Conservation (phyloP, 2,329 filamentous ascomycete species). For the Aspergillus fructus region DNA sequence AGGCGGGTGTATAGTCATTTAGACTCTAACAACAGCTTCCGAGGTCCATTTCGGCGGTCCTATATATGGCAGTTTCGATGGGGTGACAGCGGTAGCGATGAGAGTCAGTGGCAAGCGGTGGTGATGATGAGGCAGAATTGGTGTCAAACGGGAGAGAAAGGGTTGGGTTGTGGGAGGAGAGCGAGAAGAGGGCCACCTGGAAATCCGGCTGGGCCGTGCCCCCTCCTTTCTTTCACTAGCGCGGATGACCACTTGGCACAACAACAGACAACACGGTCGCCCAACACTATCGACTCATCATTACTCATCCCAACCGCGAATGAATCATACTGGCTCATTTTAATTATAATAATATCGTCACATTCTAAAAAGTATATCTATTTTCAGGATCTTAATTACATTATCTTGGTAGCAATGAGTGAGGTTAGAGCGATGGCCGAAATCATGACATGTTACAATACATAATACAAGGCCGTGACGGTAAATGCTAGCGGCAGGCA, state of each 20-base stretch:
- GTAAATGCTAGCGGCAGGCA: neutral
- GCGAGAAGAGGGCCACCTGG: neutral
- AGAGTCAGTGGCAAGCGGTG: conserved; percentile 1
- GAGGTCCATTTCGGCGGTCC: conserved; percentile 17
- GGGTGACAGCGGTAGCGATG: neutral
- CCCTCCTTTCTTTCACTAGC: conserved; percentile 15
- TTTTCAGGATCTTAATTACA: neutral
- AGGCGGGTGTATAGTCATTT: conserved; percentile 4
- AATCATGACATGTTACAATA: neutral
- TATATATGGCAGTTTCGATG: conserved; percentile 8
- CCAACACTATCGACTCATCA: neutral
- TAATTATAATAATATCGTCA: neutral
- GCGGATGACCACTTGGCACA: conserved; percentile 10
- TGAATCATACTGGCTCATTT: neutral
- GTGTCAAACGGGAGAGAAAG: neutral
- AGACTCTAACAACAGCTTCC: conserved; percentile 3
- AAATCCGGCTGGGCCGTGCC: neutral
- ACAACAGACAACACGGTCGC: neutral
- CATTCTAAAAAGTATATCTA: neutral
- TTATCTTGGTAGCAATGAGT: neutral
- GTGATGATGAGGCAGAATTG: conserved; percentile 8
- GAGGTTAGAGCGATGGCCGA: neutral
- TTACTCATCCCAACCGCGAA: neutral
- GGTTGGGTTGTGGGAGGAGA: neutral
- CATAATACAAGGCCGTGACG: neutral